Evolutionary conservation across 2,329 filamentous ascomycete genomes (phyloP), one percentile per base, ranked within the genome.

Genomic region (Fusarium decemcellulare): DNA sequence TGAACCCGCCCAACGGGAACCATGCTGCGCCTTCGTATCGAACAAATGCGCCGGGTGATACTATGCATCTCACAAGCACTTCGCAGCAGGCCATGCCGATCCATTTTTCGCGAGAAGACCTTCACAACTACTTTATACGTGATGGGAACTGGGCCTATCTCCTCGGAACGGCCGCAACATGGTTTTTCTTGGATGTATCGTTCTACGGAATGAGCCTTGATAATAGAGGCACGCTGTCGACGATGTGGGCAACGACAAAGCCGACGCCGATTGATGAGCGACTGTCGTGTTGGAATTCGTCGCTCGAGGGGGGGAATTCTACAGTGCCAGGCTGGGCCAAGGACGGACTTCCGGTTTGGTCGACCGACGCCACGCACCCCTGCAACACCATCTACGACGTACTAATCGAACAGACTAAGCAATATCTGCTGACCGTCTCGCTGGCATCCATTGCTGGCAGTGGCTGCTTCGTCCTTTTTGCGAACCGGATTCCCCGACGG

Each of bases 161-260:
- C 9, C 63, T 80, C 11, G 78, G 77, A 32, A 86, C 86, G 3
- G 82, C 84, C 0, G 73, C 83, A 36, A 79, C 82, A 47, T 88
- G 86, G 86, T 80, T 87, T 15, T 78, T 88, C 2, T 77, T 88
- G n/a, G 86, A 88, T 51, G 80, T 88, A 57, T 84, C 83, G 2
- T 88, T 87, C 61, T 88, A 88, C 64, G 86, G 86, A 8, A 82
- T 87, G 57, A 83, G 83, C 2, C 77, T 87, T 15, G 84, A 84
- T 61, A 82, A 81, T 48, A 76, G 79, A 29, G 76, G 74, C 16
- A 81, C 80, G 6, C 63, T 82, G 18, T 78, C 79, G 29, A 76
- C 74, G 8, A 75, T 82, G 66, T 82, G 79, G 79, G 79, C 79
- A 10, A 84, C 82, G 0, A 77, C 71, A 1, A 57, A 63, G 2